phyloP scores from a whole-genome alignment of 1,284 basidiomycete species.

The Puccinia coronata region DNA sequence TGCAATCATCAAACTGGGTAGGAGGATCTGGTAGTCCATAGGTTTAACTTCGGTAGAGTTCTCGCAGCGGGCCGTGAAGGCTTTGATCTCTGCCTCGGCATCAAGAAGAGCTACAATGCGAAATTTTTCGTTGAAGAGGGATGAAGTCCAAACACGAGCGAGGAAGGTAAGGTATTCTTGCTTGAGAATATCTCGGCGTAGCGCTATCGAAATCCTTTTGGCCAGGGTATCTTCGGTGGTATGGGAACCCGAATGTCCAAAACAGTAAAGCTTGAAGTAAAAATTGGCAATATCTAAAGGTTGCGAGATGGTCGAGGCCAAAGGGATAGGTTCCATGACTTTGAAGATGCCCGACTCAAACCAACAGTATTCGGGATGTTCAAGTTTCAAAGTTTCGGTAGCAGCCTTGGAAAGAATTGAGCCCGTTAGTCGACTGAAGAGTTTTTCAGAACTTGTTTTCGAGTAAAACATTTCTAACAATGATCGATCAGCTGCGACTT shows the following conservation, averaged over 20 bases:
- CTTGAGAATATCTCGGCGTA: constrained; percentile 19
- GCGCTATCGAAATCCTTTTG: constrained; percentile 2
- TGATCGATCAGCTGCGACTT: background rate
- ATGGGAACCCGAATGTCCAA: constrained; percentile 23
- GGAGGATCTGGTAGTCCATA: constrained; percentile 37
- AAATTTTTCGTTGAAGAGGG: constrained; percentile 19
- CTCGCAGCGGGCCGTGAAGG: background rate
- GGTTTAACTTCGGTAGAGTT: background rate
- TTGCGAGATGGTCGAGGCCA: background rate
- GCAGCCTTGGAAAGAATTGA: constrained; percentile 24
- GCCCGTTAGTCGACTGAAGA: constrained; percentile 21
- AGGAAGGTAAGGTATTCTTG: constrained; percentile 41
- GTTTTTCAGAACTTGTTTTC: constrained; percentile 40
- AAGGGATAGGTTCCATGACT: background rate
- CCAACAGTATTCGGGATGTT: constrained; percentile 40
- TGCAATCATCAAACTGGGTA: constrained; percentile 43
- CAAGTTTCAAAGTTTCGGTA: constrained; percentile 5
- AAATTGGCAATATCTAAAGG: constrained; percentile 29
- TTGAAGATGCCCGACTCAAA: constrained; percentile 38
- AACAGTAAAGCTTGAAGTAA: constrained; percentile 29
- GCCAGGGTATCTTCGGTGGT: constrained; percentile 22
- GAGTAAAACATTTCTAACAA: constrained; percentile 37
- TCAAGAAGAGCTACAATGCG: constrained; percentile 42
- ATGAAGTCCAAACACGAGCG: constrained; percentile 46
- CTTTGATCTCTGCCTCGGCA: constrained; percentile 35